Percentiles rank a stretch among this genome's conserved stretches.
These are phyloP conservation scores for Solanum chaucha DNA, from an alignment of 257 asterid genomes.

Conservation along the genomic window DNA sequence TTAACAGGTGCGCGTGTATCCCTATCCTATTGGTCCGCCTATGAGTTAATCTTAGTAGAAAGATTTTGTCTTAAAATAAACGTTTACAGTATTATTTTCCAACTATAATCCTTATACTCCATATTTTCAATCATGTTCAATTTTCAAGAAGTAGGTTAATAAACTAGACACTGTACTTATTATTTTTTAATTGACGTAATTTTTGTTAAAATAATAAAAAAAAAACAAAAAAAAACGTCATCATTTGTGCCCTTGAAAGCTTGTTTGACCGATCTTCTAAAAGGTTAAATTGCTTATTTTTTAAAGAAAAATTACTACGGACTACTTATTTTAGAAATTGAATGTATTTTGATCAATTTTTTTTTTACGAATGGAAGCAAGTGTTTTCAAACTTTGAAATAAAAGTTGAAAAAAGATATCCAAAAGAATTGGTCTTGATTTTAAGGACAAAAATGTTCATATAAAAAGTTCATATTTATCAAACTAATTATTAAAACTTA, in stretches of 20 bases:
- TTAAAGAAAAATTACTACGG: background rate
- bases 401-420: background rate
- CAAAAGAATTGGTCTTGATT: too few species aligned
- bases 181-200: background rate
- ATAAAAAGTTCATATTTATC: background rate
- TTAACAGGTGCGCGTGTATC: too few species aligned
- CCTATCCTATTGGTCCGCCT: too few species aligned
- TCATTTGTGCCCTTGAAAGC: background rate
- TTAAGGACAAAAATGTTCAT: background rate
- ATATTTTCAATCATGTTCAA: background rate
- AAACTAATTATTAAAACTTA: background rate
- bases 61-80: too few species aligned
- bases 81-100: background rate
- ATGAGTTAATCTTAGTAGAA: too few species aligned
- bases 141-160: background rate
- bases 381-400: background rate
- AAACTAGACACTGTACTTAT: too few species aligned
- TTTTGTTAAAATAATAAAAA: too few species aligned
- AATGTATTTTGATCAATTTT: too few species aligned
- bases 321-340: too few species aligned
- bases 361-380: too few species aligned
- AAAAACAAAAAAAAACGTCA: too few species aligned
- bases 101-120: background rate
- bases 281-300: too few species aligned
- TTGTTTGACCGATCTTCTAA: background rate